Evolutionary conservation across 2,329 filamentous ascomycete species (phyloP).

Genomic region (Aureobasidium sp.): DNA sequence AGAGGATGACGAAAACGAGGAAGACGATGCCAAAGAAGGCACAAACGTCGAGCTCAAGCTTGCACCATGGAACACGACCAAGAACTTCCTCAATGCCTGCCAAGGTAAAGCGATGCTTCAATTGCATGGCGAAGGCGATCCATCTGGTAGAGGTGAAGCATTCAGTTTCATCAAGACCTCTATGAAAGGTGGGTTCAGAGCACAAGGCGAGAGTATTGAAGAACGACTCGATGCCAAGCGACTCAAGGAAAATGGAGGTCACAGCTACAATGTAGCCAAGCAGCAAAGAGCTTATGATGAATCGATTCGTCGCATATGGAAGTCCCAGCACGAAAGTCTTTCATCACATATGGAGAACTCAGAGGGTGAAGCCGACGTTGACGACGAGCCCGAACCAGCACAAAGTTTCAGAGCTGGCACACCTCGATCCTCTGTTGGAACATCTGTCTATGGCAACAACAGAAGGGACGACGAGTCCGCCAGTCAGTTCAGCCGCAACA

Average conservation of each 20-base stretch:
- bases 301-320: constrained; percentile 87
- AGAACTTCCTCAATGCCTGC: constrained; percentile 90
- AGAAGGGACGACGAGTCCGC: constrained; percentile 69
- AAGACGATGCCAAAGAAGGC: constrained; percentile 56
- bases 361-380: constrained; percentile 60
- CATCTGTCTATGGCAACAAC: constrained; percentile 34
- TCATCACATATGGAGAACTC: constrained; percentile 67
- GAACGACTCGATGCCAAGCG: constrained; percentile 76
- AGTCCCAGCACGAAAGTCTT: constrained; percentile 71
- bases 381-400: constrained; percentile 39
- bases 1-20: constrained; percentile 55
- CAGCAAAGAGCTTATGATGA: constrained; percentile 90
- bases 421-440: constrained; percentile 58
- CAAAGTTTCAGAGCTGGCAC: constrained; percentile 42
- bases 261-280: constrained; percentile 94
- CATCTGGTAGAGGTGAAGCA: constrained; percentile 83
- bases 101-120: constrained; percentile 95
- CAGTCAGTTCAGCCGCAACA: constrained; percentile 42
- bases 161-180: constrained; percentile 97
- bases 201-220: constrained; percentile 79
- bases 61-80: constrained; percentile 92
- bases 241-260: constrained; percentile 63
- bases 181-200: constrained; percentile 97
- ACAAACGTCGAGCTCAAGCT: constrained; percentile 80
- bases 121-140: constrained; percentile 88